Percentiles rank a stretch among this genome's conserved stretches.
Conservation (phyloP, 306 rosid genomes). For the Medicago truncatula region DNA sequence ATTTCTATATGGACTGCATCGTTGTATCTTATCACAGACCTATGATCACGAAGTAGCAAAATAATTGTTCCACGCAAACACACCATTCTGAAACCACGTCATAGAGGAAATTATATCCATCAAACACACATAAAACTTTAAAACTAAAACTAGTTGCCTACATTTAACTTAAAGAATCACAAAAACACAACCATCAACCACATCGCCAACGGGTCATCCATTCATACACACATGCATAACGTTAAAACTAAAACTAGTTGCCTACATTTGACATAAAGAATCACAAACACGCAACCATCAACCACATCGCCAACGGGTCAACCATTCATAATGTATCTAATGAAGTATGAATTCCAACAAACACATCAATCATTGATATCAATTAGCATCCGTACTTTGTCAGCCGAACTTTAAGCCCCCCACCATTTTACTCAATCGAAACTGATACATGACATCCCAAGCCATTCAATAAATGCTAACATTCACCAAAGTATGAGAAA, state of each 20-base stretch:
- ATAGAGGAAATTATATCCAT: constrained; percentile 29
- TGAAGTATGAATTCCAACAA: constrained; percentile 33
- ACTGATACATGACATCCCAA: constrained; percentile 52
- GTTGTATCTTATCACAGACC: constrained; percentile 26
- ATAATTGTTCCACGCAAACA: constrained; percentile 34
- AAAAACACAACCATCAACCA: constrained; percentile 43
- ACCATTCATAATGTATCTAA: constrained; percentile 44
- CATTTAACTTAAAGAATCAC: constrained; percentile 34
- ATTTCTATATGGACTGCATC: constrained; percentile 27
- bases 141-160: constrained; percentile 28
- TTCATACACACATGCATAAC: constrained; percentile 27
- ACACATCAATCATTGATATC: constrained; percentile 38
- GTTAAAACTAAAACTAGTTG: constrained; percentile 30
- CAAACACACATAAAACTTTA: constrained; percentile 26
- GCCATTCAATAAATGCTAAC: constrained; percentile 54
- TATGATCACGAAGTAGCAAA: constrained; percentile 29
- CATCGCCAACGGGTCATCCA: constrained; percentile 35
- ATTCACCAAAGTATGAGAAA: constrained; percentile 55
- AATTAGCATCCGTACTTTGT: constrained; percentile 44
- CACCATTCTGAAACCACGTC: constrained; percentile 41
- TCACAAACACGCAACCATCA: constrained; percentile 43
- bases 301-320: constrained; percentile 34
- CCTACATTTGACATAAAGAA: constrained; percentile 34
- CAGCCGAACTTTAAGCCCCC: constrained; percentile 38
- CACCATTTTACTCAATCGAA: constrained; percentile 38